These are phyloP conservation scores for Gymnopilus dilepis DNA, from an alignment of 768 basidiomycete species.

Conservation along the genomic window DNA sequence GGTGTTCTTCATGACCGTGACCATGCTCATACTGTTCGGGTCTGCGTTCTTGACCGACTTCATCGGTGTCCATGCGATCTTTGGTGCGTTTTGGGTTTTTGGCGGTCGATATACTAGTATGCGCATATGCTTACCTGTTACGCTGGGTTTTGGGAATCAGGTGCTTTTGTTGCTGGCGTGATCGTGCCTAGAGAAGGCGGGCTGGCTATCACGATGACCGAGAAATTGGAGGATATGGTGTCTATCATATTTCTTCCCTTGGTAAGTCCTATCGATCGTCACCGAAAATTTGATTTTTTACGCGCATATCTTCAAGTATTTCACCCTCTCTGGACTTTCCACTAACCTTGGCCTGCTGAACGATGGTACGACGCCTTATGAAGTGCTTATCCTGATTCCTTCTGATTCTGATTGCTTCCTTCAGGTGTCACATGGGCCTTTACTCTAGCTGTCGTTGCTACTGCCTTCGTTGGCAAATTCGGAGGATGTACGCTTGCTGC, in stretches of 20 bases:
- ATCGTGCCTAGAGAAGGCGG: slow-evolving; percentile 89
- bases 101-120: neutral
- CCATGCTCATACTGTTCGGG: slow-evolving; percentile 80
- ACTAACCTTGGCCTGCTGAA: slow-evolving; percentile 88
- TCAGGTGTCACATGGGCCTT: slow-evolving; percentile 87
- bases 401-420: neutral
- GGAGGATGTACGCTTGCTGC: slow-evolving; percentile 81
- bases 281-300: neutral
- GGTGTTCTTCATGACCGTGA: slow-evolving; percentile 87
- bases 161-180: slow-evolving; percentile 82
- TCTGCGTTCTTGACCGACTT: slow-evolving; percentile 93
- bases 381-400: neutral
- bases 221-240: slow-evolving; percentile 95
- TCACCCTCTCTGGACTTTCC: slow-evolving; percentile 88
- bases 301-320: slow-evolving; percentile 63
- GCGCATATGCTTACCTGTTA: neutral
- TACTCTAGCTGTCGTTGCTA: slow-evolving; percentile 74
- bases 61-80: slow-evolving; percentile 92
- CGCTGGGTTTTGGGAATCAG: slow-evolving; percentile 32
- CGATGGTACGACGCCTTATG: slow-evolving; percentile 51
- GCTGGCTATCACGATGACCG: slow-evolving; percentile 84
- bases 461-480: slow-evolving; percentile 91
- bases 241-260: slow-evolving; percentile 88
- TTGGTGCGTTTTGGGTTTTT: slow-evolving; percentile 53
- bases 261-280: slow-evolving; percentile 42